Evolutionary conservation across 176 grass and related monocot species (phyloP).

Genomic region (Oryza rufipogon): DNA sequence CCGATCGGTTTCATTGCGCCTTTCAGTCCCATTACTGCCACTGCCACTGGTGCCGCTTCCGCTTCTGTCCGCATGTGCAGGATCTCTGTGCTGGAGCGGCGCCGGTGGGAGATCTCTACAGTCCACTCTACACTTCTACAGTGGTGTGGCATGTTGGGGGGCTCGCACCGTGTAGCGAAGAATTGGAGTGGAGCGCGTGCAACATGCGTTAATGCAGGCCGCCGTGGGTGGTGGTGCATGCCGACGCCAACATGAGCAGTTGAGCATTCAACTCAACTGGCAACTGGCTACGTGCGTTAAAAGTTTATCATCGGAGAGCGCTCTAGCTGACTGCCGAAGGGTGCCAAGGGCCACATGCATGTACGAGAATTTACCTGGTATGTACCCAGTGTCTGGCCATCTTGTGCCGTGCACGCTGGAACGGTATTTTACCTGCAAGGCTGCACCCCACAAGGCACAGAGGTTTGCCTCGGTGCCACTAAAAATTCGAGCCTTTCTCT

Average conservation of each 20-base stretch:
- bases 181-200: background rate
- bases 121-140: background rate
- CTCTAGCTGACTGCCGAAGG: too few relatives aligned
- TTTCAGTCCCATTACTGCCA: slow-evolving; percentile 19
- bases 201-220: background rate
- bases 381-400: too few relatives aligned
- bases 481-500: too few relatives aligned
- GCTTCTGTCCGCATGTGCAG: background rate
- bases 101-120: slow-evolving; percentile 11
- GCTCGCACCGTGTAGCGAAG: background rate
- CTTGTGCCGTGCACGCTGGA: too few relatives aligned
- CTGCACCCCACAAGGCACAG: too few relatives aligned
- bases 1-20: slow-evolving; percentile 19
- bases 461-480: too few relatives aligned
- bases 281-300: background rate
- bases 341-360: too few relatives aligned
- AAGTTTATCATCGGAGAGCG: too few relatives aligned
- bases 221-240: background rate
- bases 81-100: background rate
- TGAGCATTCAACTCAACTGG: slow-evolving; percentile 1
- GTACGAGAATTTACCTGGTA: too few relatives aligned
- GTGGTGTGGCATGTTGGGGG: background rate
- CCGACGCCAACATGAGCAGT: background rate
- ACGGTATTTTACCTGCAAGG: too few relatives aligned
- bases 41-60: slow-evolving; percentile 11